Evolutionary conservation across 2,329 filamentous ascomycete species (phyloP).

Genomic region (Phyllosticta paracitricarpa): DNA sequence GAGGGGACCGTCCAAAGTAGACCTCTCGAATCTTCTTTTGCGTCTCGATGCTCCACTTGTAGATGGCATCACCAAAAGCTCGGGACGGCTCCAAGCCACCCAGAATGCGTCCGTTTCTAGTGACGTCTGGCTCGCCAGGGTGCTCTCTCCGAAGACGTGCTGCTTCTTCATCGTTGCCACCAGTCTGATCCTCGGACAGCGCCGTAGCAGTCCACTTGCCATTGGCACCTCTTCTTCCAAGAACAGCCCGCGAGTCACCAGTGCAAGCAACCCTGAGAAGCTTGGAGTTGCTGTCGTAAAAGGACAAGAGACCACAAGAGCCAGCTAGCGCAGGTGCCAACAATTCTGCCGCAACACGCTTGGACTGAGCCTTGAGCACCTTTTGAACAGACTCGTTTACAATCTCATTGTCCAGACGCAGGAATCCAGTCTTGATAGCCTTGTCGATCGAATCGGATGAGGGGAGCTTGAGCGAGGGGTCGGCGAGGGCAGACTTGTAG

Average conservation of each 20-base stretch:
- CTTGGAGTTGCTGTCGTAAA: constrained; percentile 84
- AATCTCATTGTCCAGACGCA: constrained; percentile 84
- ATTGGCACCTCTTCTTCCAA: constrained; percentile 64
- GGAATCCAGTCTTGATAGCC: constrained; percentile 88
- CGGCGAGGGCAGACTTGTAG: constrained; percentile 62
- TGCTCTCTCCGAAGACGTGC: constrained; percentile 76
- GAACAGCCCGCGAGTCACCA: constrained; percentile 88
- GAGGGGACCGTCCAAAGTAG: constrained; percentile 79
- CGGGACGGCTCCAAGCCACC: constrained; percentile 86
- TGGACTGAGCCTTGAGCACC: constrained; percentile 79
- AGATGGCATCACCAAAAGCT: constrained; percentile 91
- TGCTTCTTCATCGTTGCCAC: constrained; percentile 74
- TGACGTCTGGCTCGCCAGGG: constrained; percentile 78
- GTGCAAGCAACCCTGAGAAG: constrained; percentile 90
- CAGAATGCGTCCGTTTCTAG: constrained; percentile 80
- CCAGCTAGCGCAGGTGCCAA: constrained; percentile 89
- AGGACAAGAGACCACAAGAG: constrained; percentile 92
- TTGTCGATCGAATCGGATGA: constrained; percentile 71
- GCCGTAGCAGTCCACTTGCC: constrained; percentile 91
- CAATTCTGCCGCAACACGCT: constrained; percentile 81
- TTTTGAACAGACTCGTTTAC: constrained; percentile 87
- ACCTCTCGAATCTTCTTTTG: constrained; percentile 71
- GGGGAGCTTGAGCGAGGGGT: constrained; percentile 52
- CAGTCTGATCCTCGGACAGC: constrained; percentile 88
- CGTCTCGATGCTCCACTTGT: constrained; percentile 88